These are phyloP conservation scores for Ustilago shanxiensis DNA, from an alignment of 1,284 basidiomycete species.

Conservation along the genomic window DNA sequence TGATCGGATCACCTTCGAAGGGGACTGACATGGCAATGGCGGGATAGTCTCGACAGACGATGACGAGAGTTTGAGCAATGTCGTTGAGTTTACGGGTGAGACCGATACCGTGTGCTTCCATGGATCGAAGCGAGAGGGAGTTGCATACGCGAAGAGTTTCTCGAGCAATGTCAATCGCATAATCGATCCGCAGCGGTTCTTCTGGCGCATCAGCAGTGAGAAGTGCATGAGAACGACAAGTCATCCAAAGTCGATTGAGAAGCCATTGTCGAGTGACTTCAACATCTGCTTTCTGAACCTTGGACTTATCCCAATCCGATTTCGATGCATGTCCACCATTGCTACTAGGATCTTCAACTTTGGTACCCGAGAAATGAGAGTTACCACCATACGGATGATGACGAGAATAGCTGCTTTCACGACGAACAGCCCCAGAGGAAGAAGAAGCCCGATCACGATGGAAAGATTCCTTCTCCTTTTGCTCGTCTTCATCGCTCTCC, in stretches of 20 bases:
- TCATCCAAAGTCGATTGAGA: conserved; percentile 59
- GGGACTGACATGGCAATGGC: conserved; percentile 51
- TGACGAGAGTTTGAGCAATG: conserved; percentile 57
- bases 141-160: conserved; percentile 57
- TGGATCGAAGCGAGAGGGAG: conserved; percentile 44
- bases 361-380: conserved; percentile 8
- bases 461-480: conserved; percentile 41
- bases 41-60: conserved; percentile 56
- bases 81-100: conserved; percentile 60
- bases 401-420: conserved; percentile 7
- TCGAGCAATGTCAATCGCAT: conserved; percentile 59
- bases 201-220: conserved; percentile 43
- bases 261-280: conserved; percentile 63
- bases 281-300: conserved; percentile 58
- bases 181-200: conserved; percentile 46
- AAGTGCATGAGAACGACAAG: conserved; percentile 47
- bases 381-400: conserved; percentile 29
- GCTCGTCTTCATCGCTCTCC: conserved; percentile 47
- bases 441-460: conserved; percentile 7
- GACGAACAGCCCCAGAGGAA: conserved; percentile 12
- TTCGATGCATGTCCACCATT: conserved; percentile 6
- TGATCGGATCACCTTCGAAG: conserved; percentile 50
- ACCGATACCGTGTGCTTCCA: conserved; percentile 64
- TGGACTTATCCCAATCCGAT: conserved; percentile 46
- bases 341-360: conserved; percentile 12